Conservation (phyloP, 768 basidiomycete genomes). For the Infundibulicybe gibba region DNA sequence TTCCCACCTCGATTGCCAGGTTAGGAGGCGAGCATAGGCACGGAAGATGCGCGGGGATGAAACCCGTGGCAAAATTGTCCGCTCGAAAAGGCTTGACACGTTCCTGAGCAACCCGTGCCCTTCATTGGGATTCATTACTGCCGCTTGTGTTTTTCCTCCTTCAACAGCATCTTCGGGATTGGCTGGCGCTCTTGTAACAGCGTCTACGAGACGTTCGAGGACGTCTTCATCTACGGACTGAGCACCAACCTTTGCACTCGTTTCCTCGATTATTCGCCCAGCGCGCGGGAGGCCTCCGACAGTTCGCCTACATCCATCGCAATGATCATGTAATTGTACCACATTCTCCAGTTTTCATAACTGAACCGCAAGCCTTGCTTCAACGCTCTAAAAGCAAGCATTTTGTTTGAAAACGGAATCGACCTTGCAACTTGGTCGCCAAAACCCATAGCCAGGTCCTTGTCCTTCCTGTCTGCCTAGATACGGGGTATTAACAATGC, state of each 20-base stretch:
- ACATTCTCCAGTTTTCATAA: slow-evolving; percentile 97
- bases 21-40: slow-evolving; percentile 77
- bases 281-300: slow-evolving; percentile 80
- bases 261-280: slow-evolving; percentile 77
- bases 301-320: slow-evolving; percentile 92
- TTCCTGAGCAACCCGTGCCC: slow-evolving; percentile 64
- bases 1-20: slow-evolving; percentile 68
- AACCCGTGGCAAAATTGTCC: slow-evolving; percentile 77
- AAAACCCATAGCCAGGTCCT: slow-evolving; percentile 8
- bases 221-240: slow-evolving; percentile 81
- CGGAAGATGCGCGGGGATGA: slow-evolving; percentile 78
- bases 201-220: slow-evolving; percentile 83
- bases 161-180: slow-evolving; percentile 33
- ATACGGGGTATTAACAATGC: slow-evolving; percentile 4
- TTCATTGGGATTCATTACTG: slow-evolving; percentile 48
- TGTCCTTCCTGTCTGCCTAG: neutral
- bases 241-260: slow-evolving; percentile 45
- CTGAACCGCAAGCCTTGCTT: slow-evolving; percentile 82
- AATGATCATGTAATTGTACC: slow-evolving; percentile 96
- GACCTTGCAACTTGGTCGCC: slow-evolving; percentile 18
- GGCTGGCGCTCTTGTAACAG: slow-evolving; percentile 60
- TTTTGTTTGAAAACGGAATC: slow-evolving; percentile 70
- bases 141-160: slow-evolving; percentile 12
- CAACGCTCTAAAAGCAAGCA: slow-evolving; percentile 89
- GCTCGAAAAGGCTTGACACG: slow-evolving; percentile 72